phyloP scores from a whole-genome alignment of 768 basidiomycete species.

The Boletales sp. region DNA sequence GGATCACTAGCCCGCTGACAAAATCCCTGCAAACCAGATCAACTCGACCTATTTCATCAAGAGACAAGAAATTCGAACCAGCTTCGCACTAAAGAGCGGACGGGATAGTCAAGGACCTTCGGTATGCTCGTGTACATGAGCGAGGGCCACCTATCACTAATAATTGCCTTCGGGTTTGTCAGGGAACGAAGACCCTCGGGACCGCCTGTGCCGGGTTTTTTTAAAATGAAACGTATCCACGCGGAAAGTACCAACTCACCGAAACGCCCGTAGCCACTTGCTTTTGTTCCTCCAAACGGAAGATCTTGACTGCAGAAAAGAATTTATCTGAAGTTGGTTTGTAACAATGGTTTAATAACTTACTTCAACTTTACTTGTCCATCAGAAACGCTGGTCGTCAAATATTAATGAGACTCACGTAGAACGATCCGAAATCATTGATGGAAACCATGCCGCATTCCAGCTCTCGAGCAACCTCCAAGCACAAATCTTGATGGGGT shows the following conservation, averaged over 20 bases:
- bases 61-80: slow-evolving; percentile 49
- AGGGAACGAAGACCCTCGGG: slow-evolving; percentile 89
- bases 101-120: slow-evolving; percentile 78
- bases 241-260: slow-evolving; percentile 41
- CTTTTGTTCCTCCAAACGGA: slow-evolving; percentile 93
- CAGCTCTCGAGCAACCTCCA: slow-evolving; percentile 75
- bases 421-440: slow-evolving; percentile 91
- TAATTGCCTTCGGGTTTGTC: slow-evolving; percentile 85
- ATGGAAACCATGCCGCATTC: slow-evolving; percentile 97
- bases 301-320: slow-evolving; percentile 66
- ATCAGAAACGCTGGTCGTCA: slow-evolving; percentile 14
- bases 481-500: slow-evolving; percentile 70
- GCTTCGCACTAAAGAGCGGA: slow-evolving; percentile 67
- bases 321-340: neutral
- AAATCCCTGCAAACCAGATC: slow-evolving; percentile 41
- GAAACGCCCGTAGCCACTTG: slow-evolving; percentile 91
- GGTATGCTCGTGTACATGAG: slow-evolving; percentile 85
- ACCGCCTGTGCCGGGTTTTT: slow-evolving; percentile 53
- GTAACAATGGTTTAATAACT: slow-evolving; percentile 23
- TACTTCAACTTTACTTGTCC: slow-evolving; percentile 56
- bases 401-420: slow-evolving; percentile 46
- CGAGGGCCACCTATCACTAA: slow-evolving; percentile 82
- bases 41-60: neutral
- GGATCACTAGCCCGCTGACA: slow-evolving; percentile 44
- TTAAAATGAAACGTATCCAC: slow-evolving; percentile 7